Percentiles rank a stretch among this genome's conserved stretches.
Evolutionary conservation across 2,329 filamentous ascomycete genomes (phyloP).

Genomic region (Claviceps africana): DNA sequence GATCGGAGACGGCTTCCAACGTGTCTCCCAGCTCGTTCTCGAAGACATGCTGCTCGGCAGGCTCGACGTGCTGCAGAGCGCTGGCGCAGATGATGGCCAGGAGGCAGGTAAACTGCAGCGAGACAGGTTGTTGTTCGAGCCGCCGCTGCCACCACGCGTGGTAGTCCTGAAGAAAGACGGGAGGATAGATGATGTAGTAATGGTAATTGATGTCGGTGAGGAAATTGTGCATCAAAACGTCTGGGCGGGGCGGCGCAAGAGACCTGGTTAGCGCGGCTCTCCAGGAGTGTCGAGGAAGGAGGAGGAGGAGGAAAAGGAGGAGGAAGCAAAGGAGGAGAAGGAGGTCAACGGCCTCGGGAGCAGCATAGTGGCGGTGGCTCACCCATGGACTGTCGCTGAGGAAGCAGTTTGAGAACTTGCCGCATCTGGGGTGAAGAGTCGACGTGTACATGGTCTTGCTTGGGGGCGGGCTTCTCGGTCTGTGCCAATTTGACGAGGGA

Average conservation of each 20-base stretch:
- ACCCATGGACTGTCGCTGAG: slow-evolving; percentile 15
- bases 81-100: slow-evolving; percentile 17
- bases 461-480: slow-evolving; percentile 8
- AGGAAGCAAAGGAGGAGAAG: background rate
- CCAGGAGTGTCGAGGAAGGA: too few species aligned
- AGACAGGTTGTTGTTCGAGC: slow-evolving; percentile 9
- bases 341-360: background rate
- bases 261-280: background rate
- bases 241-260: slow-evolving; percentile 8
- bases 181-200: slow-evolving; percentile 20
- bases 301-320: too few species aligned
- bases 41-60: slow-evolving; percentile 10
- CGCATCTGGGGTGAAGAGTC: slow-evolving; percentile 13
- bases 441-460: slow-evolving; percentile 9
- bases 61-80: slow-evolving; percentile 15
- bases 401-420: slow-evolving; percentile 13
- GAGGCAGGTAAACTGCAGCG: slow-evolving; percentile 17
- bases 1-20: slow-evolving; percentile 12
- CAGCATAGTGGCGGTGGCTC: slow-evolving; percentile 1
- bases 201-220: slow-evolving; percentile 18
- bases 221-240: slow-evolving; percentile 16
- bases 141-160: slow-evolving; percentile 18
- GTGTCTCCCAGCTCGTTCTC: slow-evolving; percentile 10
- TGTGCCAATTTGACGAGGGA: background rate
- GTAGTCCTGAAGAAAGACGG: slow-evolving; percentile 16